phyloP scores from a whole-genome alignment of 1,284 basidiomycete genomes.

The Cutaneotrichosporon curvatum region DNA sequence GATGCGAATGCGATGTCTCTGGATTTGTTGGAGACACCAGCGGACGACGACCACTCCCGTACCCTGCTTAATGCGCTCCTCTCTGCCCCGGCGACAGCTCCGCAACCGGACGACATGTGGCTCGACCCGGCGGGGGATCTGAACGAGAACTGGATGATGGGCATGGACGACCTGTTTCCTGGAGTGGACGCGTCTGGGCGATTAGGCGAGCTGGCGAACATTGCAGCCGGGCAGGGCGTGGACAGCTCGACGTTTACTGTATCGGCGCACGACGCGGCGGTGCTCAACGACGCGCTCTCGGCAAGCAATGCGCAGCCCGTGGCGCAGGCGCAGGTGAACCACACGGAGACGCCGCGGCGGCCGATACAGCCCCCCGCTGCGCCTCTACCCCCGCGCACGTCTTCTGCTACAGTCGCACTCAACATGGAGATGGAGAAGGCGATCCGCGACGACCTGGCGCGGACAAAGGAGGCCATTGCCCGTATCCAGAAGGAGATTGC shows the following conservation, averaged over 20 bases:
- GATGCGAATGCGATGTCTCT: background rate
- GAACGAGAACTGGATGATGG: conserved; percentile 30
- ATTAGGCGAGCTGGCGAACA: conserved; percentile 36
- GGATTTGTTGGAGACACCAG: conserved; percentile 3
- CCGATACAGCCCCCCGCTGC: too few species aligned
- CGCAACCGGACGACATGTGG: background rate
- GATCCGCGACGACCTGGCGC: conserved; percentile 32
- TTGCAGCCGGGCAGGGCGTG: conserved; percentile 27
- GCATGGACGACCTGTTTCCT: conserved; percentile 32
- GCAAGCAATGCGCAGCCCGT: background rate
- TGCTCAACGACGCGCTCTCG: background rate
- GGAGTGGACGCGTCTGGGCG: conserved; percentile 31
- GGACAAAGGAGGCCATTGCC: conserved; percentile 28
- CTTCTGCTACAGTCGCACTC: conserved; percentile 20
- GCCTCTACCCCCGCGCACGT: conserved; percentile 1
- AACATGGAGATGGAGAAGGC: conserved; percentile 37
- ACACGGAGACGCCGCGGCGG: too few species aligned
- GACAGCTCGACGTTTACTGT: background rate
- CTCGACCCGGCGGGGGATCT: background rate
- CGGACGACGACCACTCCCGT: conserved; percentile 30
- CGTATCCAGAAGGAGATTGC: conserved; percentile 25
- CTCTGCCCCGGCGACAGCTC: conserved; percentile 15
- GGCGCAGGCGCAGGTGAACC: too few species aligned
- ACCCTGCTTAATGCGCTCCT: conserved; percentile 38
- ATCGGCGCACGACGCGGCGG: background rate